These are phyloP conservation scores for Bisporella sp. DNA, from an alignment of 2,329 filamentous ascomycete species.

Conservation along the genomic window DNA sequence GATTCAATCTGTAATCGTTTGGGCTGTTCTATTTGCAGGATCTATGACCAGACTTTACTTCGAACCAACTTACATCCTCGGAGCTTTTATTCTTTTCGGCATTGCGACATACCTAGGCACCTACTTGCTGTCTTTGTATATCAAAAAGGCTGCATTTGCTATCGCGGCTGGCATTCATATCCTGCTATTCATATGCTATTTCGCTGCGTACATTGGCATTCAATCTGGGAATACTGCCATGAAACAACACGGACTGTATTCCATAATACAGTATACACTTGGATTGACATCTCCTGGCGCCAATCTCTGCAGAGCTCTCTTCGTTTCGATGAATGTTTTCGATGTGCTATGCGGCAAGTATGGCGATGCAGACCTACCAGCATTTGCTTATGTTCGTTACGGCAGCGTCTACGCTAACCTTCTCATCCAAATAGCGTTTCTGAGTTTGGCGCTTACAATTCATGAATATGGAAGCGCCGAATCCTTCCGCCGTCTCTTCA, in stretches of 20 bases:
- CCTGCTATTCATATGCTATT: conserved; percentile 38
- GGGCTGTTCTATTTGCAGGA: conserved; percentile 15
- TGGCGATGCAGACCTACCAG: conserved; percentile 12
- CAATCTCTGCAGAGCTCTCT: conserved; percentile 49
- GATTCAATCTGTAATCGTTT: conserved; percentile 17
- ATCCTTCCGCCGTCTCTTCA: conserved; percentile 17
- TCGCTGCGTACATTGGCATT: conserved; percentile 42
- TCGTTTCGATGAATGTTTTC: conserved; percentile 34
- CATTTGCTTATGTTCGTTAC: conserved; percentile 19
- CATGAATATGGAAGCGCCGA: conserved; percentile 23
- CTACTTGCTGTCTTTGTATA: conserved; percentile 19
- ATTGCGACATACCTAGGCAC: conserved; percentile 21
- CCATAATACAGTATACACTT: conserved; percentile 49
- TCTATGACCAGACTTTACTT: conserved; percentile 14
- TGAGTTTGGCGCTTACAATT: conserved; percentile 11
- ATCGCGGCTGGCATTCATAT: conserved; percentile 21
- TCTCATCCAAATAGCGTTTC: conserved; percentile 20
- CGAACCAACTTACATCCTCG: conserved; percentile 14
- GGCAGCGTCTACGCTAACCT: conserved; percentile 20
- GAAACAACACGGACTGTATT: conserved; percentile 43
- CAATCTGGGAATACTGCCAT: conserved; percentile 48
- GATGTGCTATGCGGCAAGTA: conserved; percentile 21
- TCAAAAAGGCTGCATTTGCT: conserved; percentile 21
- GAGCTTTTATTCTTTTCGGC: conserved; percentile 20
- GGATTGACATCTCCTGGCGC: conserved; percentile 49